Percentiles rank a stretch among this genome's conserved stretches.
Evolutionary conservation across 1,284 basidiomycete genomes (phyloP).

Genomic region (Cryptococcus floricola): DNA sequence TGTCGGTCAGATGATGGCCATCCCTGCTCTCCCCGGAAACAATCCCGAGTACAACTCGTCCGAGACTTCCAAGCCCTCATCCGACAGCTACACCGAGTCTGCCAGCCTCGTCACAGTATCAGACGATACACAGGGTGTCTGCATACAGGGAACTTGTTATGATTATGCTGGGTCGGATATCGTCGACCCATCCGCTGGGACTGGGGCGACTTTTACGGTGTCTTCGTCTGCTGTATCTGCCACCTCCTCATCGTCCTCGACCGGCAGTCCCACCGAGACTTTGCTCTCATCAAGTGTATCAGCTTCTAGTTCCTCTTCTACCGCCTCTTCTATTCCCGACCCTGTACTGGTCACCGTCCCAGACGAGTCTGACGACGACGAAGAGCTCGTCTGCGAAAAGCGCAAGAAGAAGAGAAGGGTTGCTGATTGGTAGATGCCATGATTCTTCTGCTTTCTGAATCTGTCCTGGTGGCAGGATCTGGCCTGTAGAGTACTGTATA

Average conservation of each 20-base stretch:
- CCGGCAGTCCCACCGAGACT: not conserved
- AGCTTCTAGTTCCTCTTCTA: not conserved
- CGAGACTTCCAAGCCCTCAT: slow-evolving; percentile 5
- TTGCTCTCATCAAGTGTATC: too few species aligned
- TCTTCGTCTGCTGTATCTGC: not conserved
- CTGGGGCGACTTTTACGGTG: not conserved
- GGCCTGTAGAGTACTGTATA: too few species aligned
- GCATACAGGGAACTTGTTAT: slow-evolving; percentile 7
- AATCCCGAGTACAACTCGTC: slow-evolving; percentile 27
- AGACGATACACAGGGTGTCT: slow-evolving; percentile 5
- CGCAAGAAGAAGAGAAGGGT: slow-evolving; percentile 3
- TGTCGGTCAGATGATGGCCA: slow-evolving; percentile 12
- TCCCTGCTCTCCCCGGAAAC: slow-evolving; percentile 21
- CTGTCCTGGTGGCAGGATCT: too few species aligned
- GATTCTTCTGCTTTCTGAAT: not conserved
- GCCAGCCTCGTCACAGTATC: slow-evolving; percentile 13
- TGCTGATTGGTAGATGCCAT: not conserved
- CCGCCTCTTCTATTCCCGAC: not conserved
- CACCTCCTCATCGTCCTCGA: not conserved
- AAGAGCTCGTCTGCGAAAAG: not conserved
- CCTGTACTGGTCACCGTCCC: not conserved
- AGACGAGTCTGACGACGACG: not conserved
- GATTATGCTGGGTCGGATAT: slow-evolving; percentile 15
- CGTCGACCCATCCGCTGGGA: not conserved
- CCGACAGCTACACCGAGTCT: slow-evolving; percentile 12